Percentiles rank a stretch among this genome's conserved stretches.
Conservation (phyloP, 2,329 filamentous ascomycete genomes). For the Pseudocercospora musae region DNA sequence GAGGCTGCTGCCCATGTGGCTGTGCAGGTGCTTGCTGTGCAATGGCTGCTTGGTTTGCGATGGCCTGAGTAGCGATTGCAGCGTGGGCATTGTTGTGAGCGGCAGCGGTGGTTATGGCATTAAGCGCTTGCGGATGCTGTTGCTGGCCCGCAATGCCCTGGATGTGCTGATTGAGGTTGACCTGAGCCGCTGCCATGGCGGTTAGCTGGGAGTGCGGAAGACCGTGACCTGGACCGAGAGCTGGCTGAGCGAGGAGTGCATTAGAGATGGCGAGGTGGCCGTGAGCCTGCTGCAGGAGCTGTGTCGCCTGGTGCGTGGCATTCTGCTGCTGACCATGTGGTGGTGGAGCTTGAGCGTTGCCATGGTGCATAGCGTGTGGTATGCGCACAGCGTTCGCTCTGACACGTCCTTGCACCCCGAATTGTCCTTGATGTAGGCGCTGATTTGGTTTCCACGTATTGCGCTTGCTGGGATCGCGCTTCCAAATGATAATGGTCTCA, state of each 20-base stretch:
- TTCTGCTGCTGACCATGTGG: slow-evolving; percentile 6
- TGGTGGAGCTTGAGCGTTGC: not conserved
- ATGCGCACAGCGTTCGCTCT: slow-evolving; percentile 3
- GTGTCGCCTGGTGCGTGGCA: slow-evolving; percentile 14
- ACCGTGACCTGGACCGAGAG: slow-evolving; percentile 3
- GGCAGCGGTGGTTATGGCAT: not conserved
- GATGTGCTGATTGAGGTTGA: slow-evolving; percentile 16
- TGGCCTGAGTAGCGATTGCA: not conserved
- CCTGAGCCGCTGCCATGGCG: slow-evolving; percentile 18
- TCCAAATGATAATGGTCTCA: slow-evolving; percentile 93
- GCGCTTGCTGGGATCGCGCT: slow-evolving; percentile 63
- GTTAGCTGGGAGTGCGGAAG: slow-evolving; percentile 15
- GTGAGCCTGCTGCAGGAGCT: slow-evolving; percentile 22
- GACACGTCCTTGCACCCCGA: slow-evolving; percentile 3
- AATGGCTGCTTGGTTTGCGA: not conserved
- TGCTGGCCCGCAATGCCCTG: slow-evolving; percentile 16
- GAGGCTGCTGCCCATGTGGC: not conserved
- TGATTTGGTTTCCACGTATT: slow-evolving; percentile 81
- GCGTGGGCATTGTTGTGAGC: slow-evolving; percentile 3
- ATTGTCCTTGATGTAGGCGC: slow-evolving; percentile 40
- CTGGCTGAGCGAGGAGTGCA: slow-evolving; percentile 15
- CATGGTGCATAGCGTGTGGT: slow-evolving; percentile 12
- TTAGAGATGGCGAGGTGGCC: slow-evolving; percentile 19
- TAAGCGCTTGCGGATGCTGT: slow-evolving; percentile 12
- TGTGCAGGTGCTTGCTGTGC: not conserved